These are phyloP conservation scores for Vanrija pseudolonga DNA, from an alignment of 1,284 basidiomycete genomes.

Conservation along the genomic window DNA sequence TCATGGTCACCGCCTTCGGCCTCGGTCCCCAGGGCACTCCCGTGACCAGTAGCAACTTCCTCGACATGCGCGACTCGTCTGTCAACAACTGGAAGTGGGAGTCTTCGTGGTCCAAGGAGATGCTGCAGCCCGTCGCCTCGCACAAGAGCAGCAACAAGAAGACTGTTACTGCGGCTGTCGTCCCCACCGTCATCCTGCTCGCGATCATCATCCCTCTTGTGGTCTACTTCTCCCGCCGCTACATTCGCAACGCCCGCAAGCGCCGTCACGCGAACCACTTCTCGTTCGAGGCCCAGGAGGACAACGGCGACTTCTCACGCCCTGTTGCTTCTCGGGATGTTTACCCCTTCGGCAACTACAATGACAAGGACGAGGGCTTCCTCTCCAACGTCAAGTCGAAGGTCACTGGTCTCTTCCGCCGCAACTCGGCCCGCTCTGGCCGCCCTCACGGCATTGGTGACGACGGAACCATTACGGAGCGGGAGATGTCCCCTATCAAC, in stretches of 20 bases:
- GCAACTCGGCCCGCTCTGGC: background rate
- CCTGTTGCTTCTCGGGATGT: slow-evolving; percentile 12
- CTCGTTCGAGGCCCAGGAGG: slow-evolving; percentile 44
- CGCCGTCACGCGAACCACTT: slow-evolving; percentile 47
- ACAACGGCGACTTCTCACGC: slow-evolving; percentile 30
- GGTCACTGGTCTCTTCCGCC: slow-evolving; percentile 18
- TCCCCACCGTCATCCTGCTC: slow-evolving; percentile 36
- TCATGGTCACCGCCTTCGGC: slow-evolving; percentile 49
- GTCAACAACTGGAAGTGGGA: slow-evolving; percentile 40
- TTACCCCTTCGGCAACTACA: slow-evolving; percentile 35
- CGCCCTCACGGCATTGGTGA: slow-evolving; percentile 15
- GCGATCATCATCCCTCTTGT: slow-evolving; percentile 33
- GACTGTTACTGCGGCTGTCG: slow-evolving; percentile 33
- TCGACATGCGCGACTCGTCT: slow-evolving; percentile 44
- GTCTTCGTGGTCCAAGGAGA: slow-evolving; percentile 35
- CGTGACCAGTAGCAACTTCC: slow-evolving; percentile 35
- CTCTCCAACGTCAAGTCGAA: slow-evolving; percentile 15
- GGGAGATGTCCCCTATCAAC: slow-evolving; percentile 26
- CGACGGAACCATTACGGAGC: slow-evolving; percentile 17
- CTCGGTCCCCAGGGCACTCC: slow-evolving; percentile 30
- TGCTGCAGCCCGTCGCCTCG: slow-evolving; percentile 24
- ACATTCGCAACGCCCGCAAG: slow-evolving; percentile 37
- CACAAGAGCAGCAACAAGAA: slow-evolving; percentile 17
- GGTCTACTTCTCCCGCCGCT: slow-evolving; percentile 39
- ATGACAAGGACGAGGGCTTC: slow-evolving; percentile 32